Conservation (phyloP, 192 early-diverging fungal genomes). For the Gryganskiella cystojenkinii region DNA sequence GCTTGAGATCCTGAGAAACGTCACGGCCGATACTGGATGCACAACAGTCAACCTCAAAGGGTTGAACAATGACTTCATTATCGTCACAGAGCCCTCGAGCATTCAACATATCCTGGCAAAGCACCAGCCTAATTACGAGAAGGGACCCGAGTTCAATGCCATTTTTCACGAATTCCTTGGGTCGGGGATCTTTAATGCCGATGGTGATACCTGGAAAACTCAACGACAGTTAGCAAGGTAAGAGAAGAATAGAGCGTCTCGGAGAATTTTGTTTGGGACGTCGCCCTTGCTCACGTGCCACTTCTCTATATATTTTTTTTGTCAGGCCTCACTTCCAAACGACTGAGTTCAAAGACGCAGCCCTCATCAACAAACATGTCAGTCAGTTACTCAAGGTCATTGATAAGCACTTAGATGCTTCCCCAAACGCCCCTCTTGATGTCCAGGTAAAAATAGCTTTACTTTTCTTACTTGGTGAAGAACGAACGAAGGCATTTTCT, state of each 20-base stretch:
- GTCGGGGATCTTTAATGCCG: constrained; percentile 76
- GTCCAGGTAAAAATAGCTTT: constrained; percentile 20
- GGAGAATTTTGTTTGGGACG: not conserved
- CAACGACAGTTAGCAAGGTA: constrained; percentile 65
- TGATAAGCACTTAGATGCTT: constrained; percentile 16
- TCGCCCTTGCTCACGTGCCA: not conserved
- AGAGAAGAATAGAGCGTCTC: not conserved
- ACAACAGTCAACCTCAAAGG: constrained; percentile 33
- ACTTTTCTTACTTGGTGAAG: not conserved
- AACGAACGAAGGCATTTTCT: not conserved
- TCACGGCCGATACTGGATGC: not conserved
- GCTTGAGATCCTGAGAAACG: constrained; percentile 14
- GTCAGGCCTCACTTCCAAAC: constrained; percentile 47
- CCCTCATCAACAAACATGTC: constrained; percentile 44
- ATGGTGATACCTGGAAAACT: constrained; percentile 71
- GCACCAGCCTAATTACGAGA: constrained; percentile 51
- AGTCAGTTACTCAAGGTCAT: constrained; percentile 28
- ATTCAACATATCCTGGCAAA: constrained; percentile 48
- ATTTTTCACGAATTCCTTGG: constrained; percentile 67
- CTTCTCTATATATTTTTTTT: not conserved
- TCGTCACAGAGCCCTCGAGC: constrained; percentile 33
- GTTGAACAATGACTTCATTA: constrained; percentile 31
- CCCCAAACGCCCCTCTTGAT: constrained; percentile 22
- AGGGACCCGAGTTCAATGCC: constrained; percentile 52
- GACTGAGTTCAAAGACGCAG: constrained; percentile 39